Conservation (phyloP, 345 rosid genomes). For the Erodium maritimum region DNA sequence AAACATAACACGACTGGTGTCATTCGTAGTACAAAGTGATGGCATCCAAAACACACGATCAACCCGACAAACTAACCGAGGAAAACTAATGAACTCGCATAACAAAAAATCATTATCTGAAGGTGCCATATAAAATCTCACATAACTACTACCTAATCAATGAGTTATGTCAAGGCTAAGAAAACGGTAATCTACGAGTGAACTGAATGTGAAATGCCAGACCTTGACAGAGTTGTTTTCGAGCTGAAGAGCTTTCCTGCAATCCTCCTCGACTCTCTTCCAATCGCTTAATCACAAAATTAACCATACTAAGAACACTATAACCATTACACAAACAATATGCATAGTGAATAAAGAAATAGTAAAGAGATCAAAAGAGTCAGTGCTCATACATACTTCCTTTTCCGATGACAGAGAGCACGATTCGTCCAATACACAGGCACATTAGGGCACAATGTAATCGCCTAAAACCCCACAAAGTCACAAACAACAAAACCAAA, state of each 20-base stretch:
- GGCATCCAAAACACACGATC: no score
- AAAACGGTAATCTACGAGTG: not conserved
- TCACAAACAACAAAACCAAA: not conserved
- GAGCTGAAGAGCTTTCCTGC: conserved; percentile 65
- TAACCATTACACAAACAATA: not conserved
- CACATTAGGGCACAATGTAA: conserved; percentile 68
- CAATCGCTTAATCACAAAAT: conserved; percentile 43
- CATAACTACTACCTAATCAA: not conserved
- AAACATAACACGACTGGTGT: no score
- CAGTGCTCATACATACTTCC: conserved; percentile 52
- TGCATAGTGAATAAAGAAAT: not conserved
- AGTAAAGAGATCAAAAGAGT: not conserved
- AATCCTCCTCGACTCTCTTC: conserved; percentile 72
- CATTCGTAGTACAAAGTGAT: no score
- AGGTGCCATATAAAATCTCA: not conserved
- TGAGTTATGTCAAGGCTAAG: not conserved
- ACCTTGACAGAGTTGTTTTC: conserved; percentile 60
- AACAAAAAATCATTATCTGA: no score
- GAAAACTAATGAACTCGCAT: not conserved
- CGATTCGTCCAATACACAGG: conserved; percentile 89
- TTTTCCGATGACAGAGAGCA: conserved; percentile 72
- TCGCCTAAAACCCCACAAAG: conserved; percentile 38
- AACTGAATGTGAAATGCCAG: not conserved
- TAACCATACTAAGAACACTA: not conserved
- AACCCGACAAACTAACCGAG: not conserved